Conservation (phyloP, 164 flowering plant genomes). For the Cinnamomum micranthum region DNA sequence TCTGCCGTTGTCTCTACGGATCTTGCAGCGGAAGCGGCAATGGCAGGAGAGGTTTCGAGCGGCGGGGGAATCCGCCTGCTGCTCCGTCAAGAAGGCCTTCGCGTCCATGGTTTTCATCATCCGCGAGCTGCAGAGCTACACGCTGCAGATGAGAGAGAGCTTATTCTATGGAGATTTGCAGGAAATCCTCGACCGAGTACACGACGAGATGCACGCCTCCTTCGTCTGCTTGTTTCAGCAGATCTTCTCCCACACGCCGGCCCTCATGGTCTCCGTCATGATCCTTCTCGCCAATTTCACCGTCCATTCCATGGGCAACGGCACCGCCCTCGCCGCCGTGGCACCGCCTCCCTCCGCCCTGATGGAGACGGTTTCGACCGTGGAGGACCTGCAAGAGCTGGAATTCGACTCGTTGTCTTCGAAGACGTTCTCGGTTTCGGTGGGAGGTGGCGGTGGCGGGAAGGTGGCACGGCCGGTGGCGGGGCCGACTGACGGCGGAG, state of each 20-base stretch:
- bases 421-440: conserved; percentile 43
- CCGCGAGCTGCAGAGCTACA: conserved; percentile 74
- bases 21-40: conserved; percentile 56
- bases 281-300: conserved; percentile 87
- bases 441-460: conserved; percentile 67
- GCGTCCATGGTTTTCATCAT: conserved; percentile 93
- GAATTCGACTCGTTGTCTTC: conserved; percentile 18
- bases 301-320: conserved; percentile 62
- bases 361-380: conserved; percentile 20
- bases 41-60: conserved; percentile 53
- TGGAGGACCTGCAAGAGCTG: conserved; percentile 13
- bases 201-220: conserved; percentile 72
- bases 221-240: conserved; percentile 93
- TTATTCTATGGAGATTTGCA: conserved; percentile 62
- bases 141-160: conserved; percentile 65
- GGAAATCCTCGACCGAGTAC: conserved; percentile 57
- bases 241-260: conserved; percentile 81
- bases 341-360: conserved; percentile 15
- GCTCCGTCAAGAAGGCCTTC: conserved; percentile 80
- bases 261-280: conserved; percentile 90
- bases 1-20: conserved; percentile 67
- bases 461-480: conserved; percentile 31
- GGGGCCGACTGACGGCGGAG: conserved; percentile 59
- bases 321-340: conserved; percentile 49
- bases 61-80: conserved; percentile 64